Conservation (phyloP, 495 filamentous ascomycete genomes). For the Echria macrotheca region DNA sequence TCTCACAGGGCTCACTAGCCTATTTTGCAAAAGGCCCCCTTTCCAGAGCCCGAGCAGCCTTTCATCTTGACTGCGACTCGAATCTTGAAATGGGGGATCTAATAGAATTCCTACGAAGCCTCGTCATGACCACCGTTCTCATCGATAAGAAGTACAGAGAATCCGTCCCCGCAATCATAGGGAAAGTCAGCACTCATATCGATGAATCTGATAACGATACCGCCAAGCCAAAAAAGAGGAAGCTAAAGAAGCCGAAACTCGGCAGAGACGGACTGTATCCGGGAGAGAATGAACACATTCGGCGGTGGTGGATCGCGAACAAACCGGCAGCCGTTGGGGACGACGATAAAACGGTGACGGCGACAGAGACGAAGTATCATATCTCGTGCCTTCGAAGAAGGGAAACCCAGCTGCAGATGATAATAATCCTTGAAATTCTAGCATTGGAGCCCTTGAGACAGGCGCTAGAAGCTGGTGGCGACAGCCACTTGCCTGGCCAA, state of each 20-base stretch:
- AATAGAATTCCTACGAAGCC: constrained; percentile 60
- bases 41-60: constrained; percentile 74
- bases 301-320: constrained; percentile 69
- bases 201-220: constrained; percentile 57
- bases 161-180: constrained; percentile 61
- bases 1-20: constrained; percentile 71
- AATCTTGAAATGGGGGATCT: constrained; percentile 55
- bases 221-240: constrained; percentile 50
- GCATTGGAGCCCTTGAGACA: constrained; percentile 57
- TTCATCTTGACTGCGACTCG: constrained; percentile 54
- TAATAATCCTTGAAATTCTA: constrained; percentile 82
- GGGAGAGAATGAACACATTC: constrained; percentile 67
- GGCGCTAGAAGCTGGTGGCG: constrained; percentile 31
- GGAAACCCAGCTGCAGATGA: constrained; percentile 86
- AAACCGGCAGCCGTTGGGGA: constrained; percentile 30
- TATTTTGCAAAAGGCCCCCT: constrained; percentile 97
- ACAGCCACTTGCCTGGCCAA: constrained; percentile 36
- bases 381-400: constrained; percentile 62
- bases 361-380: constrained; percentile 48
- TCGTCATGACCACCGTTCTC: constrained; percentile 64
- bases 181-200: constrained; percentile 52
- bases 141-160: constrained; percentile 88
- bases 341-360: constrained; percentile 30
- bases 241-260: constrained; percentile 62
- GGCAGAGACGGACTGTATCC: constrained; percentile 75